Evolutionary conservation across 345 rosid genomes (phyloP), one percentile per base, ranked within the genome.

Genomic region (Rhodamnia argentea): DNA sequence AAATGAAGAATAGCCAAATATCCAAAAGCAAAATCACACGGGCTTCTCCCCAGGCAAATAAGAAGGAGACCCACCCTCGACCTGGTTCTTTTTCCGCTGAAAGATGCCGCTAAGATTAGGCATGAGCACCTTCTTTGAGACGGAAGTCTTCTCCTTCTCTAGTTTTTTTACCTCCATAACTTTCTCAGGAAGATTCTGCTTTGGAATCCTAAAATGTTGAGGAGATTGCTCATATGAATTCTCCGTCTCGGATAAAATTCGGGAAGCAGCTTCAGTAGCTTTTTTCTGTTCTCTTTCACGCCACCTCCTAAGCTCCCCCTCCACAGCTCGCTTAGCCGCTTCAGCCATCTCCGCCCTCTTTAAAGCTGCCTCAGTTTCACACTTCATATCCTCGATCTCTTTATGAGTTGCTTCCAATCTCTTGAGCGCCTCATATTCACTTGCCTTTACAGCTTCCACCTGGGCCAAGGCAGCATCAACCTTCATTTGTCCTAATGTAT

Each of bases 291-390:
- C 99, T 87, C 96, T 89, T 88, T 96, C 98, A 1, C 93, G 96
- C 99, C 99, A 94, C 88, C 94, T 94, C 86, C 91, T 89, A 40
- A 97, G 97, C 88, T 97, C 99, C 89, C 98, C 99, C 91, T 97
- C 97, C 75, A 97, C 97, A 2, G 98, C 98, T 85, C 85, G 93
- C 93, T 92, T 96, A 42, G 99, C 99, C 59, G 98, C 97, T 90
- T 97, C 98, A 26, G 98, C 98, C 98, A 94, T 97, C 88, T 95
- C 94, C 78, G 98, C 98, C 90, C 92, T 94, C 94, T 96, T 97
- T 87, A 92, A 84, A 42, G 96, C 96, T 29, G 90, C 96, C 62
- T 87, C 87, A 27, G 97, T 94, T 87, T 95, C 96, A 53, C 84
- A 84, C 92, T 91, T 95, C 92, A 94, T 93, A 85, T 94, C 96